Evolutionary conservation across 2,329 filamentous ascomycete genomes (phyloP).

Genomic region (Epichloe gansuensis): DNA sequence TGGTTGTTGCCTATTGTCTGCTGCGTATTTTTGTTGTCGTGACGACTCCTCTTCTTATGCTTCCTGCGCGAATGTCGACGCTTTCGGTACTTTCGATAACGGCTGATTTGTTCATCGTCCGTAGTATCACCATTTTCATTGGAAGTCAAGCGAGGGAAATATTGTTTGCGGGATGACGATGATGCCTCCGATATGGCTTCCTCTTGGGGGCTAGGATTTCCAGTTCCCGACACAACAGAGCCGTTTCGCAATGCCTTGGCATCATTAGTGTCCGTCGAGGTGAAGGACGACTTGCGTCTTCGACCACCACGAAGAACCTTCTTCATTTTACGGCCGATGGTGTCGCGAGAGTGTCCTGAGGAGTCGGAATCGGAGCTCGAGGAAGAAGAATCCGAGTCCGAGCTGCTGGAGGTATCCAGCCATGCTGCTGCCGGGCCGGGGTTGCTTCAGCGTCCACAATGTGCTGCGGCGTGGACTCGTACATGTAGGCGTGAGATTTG

Average conservation of each 20-base stretch:
- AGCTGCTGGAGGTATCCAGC: slow-evolving; percentile 57
- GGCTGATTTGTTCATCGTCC: slow-evolving; percentile 30
- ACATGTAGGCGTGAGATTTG: slow-evolving; percentile 85
- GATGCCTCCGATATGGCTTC: slow-evolving; percentile 28
- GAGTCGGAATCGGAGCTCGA: slow-evolving; percentile 60
- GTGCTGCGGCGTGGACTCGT: slow-evolving; percentile 82
- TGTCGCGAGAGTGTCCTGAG: slow-evolving; percentile 41
- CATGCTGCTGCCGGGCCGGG: slow-evolving; percentile 76
- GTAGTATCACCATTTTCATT: slow-evolving; percentile 31
- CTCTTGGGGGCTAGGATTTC: slow-evolving; percentile 21
- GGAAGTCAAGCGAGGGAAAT: slow-evolving; percentile 25
- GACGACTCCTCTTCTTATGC: slow-evolving; percentile 22
- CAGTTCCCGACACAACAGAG: slow-evolving; percentile 26
- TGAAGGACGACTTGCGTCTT: slow-evolving; percentile 65
- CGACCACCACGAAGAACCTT: slow-evolving; percentile 59
- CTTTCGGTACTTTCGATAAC: slow-evolving; percentile 20
- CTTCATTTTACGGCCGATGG: slow-evolving; percentile 64
- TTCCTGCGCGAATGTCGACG: slow-evolving; percentile 22
- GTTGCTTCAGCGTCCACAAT: slow-evolving; percentile 86
- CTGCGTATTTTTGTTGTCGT: slow-evolving; percentile 32
- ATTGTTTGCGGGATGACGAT: slow-evolving; percentile 22
- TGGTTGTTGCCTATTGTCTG: slow-evolving; percentile 13
- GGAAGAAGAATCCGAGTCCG: slow-evolving; percentile 39
- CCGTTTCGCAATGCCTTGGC: slow-evolving; percentile 24
- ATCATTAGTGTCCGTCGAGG: slow-evolving; percentile 48